phyloP scores from a whole-genome alignment of 768 basidiomycete genomes.

The Termitomyces bulborhizus region DNA sequence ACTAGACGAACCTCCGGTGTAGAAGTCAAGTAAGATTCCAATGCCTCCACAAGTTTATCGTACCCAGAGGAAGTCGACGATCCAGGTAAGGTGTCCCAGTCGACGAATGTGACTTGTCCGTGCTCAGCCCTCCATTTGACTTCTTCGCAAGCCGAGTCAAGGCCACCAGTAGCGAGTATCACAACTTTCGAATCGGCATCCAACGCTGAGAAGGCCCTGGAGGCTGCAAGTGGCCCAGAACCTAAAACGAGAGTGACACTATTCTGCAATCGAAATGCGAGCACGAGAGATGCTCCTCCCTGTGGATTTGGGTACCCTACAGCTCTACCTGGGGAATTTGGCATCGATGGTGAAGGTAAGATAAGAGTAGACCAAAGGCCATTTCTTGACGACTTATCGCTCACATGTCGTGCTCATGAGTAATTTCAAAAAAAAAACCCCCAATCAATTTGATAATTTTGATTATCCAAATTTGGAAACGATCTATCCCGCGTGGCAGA shows the following conservation, averaged over 20 bases:
- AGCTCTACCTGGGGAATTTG: background rate
- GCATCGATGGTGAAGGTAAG: constrained; percentile 11
- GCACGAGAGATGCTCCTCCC: constrained; percentile 68
- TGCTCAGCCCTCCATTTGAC: constrained; percentile 55
- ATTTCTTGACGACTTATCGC: constrained; percentile 4
- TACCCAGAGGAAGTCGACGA: constrained; percentile 23
- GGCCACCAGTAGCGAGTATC: constrained; percentile 50
- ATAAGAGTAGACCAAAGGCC: background rate
- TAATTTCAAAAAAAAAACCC: constrained; percentile 9
- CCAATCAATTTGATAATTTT: background rate
- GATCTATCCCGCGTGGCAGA: constrained; percentile 8
- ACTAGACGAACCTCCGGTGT: constrained; percentile 40
- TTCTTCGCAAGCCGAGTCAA: constrained; percentile 57
- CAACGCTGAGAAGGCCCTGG: constrained; percentile 75
- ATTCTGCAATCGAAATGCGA: constrained; percentile 61
- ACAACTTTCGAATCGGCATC: constrained; percentile 74
- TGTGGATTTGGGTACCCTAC: constrained; percentile 32
- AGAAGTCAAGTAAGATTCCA: constrained; percentile 42
- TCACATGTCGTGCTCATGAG: constrained; percentile 25
- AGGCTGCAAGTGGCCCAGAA: constrained; percentile 71
- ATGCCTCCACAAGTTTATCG: constrained; percentile 32
- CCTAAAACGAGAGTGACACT: constrained; percentile 69
- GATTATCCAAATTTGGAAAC: background rate
- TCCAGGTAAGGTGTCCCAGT: constrained; percentile 42
- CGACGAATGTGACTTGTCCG: constrained; percentile 51